phyloP scores from a whole-genome alignment of 2,329 filamentous ascomycete species.

The Microcyclospora tardicrescens region DNA sequence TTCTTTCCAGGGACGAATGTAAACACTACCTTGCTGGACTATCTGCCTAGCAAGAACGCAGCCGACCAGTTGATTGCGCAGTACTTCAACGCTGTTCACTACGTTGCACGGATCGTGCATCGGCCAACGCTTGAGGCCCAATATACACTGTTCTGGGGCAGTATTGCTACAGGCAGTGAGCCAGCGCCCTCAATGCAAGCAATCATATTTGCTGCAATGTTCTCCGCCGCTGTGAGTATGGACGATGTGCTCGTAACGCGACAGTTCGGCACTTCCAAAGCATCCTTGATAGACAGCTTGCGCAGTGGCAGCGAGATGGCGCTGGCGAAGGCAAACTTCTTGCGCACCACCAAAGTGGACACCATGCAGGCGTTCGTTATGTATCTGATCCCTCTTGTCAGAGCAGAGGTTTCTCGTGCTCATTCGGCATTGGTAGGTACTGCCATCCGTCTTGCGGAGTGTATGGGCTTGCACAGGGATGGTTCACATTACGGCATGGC shows the following conservation, averaged over 20 bases:
- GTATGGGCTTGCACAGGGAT: conserved; percentile 64
- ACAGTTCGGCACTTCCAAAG: conserved; percentile 45
- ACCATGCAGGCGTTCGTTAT: conserved; percentile 66
- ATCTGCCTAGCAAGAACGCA: conserved; percentile 45
- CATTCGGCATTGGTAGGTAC: conserved; percentile 62
- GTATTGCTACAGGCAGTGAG: conserved; percentile 46
- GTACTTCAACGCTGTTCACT: conserved; percentile 57
- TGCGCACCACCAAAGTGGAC: conserved; percentile 59
- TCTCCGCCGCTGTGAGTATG: conserved; percentile 57
- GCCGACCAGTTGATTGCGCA: conserved; percentile 52
- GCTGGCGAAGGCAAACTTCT: conserved; percentile 55
- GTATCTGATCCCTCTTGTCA: conserved; percentile 62
- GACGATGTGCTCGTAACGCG: conserved; percentile 39
- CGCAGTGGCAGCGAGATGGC: conserved; percentile 55
- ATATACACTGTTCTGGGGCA: conserved; percentile 54
- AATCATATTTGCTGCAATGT: conserved; percentile 55
- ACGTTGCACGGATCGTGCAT: conserved; percentile 55
- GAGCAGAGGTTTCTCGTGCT: conserved; percentile 57
- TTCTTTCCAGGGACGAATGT: conserved; percentile 45
- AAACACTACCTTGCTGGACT: conserved; percentile 42
- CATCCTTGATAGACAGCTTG: conserved; percentile 47
- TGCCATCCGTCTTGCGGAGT: conserved; percentile 61
- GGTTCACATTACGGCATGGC: conserved; percentile 52
- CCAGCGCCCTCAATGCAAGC: conserved; percentile 53
- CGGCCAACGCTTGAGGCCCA: conserved; percentile 52